Base-by-base conservation (phyloP, 2,329 filamentous ascomycete genomes). In the Hymenoscyphus occultus region DNA sequence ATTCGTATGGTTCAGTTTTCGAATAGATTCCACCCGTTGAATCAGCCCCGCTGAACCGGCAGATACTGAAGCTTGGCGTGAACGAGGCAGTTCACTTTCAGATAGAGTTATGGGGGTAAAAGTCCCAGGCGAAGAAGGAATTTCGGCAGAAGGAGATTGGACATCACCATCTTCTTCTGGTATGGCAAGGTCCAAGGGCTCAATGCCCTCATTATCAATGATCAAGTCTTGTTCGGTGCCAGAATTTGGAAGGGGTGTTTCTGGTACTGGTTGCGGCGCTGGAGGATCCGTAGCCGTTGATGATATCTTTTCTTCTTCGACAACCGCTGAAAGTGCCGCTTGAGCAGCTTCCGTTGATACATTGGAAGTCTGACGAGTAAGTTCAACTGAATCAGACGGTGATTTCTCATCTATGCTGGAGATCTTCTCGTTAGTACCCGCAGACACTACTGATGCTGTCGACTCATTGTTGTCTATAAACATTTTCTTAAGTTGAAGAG, bases 401-500 rank as follows among this genome's bases (percentile, higher is more conserved):
- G 71, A 71, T 61, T 85, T 84, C 59, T 76, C 74, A 9, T 82
- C 80, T 12, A 78, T 75, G 65, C 85, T 83, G 5, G 81, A 78
- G 16, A 78, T 79, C 1, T 81, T 78, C 28, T 89, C 87, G 7
- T 81, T 79, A 2, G 82, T 87, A 60, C 96, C 92, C 13, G 85
- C 86, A 6, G 89, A 86, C 5, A 83, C 82, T 16, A 93, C 79
- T 0, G 91, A 90, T 65, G 92, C 89, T 65, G 90, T 89, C 2
- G 92, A 93, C 68, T 93, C 92, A 71, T 93, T 90, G 16, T 73
- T 73, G 75, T 98, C 93, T 7, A 94, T 86, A 74, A 99, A 99
- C 76, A 99, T 91, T 76, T 96, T 97, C 75, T 91, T 94, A 64
- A 99, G 81, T 75, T 99, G 96, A 67, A 97, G 84, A 65, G 94